These are phyloP conservation scores for Xylariaceae sp. DNA, from an alignment of 2,329 filamentous ascomycete genomes.

Conservation along the genomic window DNA sequence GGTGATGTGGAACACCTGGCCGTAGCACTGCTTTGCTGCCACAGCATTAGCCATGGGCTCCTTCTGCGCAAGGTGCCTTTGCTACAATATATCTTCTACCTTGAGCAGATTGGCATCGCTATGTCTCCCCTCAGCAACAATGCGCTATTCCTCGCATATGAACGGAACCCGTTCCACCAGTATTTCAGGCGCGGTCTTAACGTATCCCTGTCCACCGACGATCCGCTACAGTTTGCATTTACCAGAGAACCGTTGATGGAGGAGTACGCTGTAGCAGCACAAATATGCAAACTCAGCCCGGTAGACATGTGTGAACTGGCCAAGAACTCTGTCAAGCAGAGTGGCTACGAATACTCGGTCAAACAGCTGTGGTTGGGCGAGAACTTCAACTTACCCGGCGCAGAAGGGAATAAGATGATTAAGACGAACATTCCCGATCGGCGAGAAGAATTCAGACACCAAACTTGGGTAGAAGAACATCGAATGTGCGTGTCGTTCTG, in stretches of 20 bases:
- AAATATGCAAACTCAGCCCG: slow-evolving; percentile 96
- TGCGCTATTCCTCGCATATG: slow-evolving; percentile 92
- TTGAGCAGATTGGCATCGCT: slow-evolving; percentile 96
- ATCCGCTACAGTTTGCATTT: slow-evolving; percentile 96
- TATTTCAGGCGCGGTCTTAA: slow-evolving; percentile 97
- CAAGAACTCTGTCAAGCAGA: slow-evolving; percentile 94
- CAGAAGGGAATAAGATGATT: slow-evolving; percentile 86
- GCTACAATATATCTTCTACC: slow-evolving; percentile 95
- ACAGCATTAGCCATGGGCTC: slow-evolving; percentile 96
- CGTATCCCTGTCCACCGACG: slow-evolving; percentile 94
- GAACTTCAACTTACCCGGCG: slow-evolving; percentile 78
- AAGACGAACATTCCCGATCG: slow-evolving; percentile 98
- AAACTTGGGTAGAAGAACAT: slow-evolving; percentile 83
- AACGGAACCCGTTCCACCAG: slow-evolving; percentile 93
- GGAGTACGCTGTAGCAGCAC: slow-evolving; percentile 95
- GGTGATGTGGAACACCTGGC: slow-evolving; percentile 96
- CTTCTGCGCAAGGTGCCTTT: slow-evolving; percentile 92
- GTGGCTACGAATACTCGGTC: slow-evolving; percentile 86
- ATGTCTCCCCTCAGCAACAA: slow-evolving; percentile 99
- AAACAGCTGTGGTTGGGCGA: slow-evolving; percentile 92
- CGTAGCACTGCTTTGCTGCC: slow-evolving; percentile 87
- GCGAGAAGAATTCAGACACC: slow-evolving; percentile 85
- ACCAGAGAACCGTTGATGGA: slow-evolving; percentile 98
- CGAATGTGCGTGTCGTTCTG: slow-evolving; percentile 69
- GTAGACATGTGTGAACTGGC: slow-evolving; percentile 99